Evolutionary conservation across 345 rosid species (phyloP), one percentile per base, ranked within the genome.

Genomic region (Luvunga scandens): DNA sequence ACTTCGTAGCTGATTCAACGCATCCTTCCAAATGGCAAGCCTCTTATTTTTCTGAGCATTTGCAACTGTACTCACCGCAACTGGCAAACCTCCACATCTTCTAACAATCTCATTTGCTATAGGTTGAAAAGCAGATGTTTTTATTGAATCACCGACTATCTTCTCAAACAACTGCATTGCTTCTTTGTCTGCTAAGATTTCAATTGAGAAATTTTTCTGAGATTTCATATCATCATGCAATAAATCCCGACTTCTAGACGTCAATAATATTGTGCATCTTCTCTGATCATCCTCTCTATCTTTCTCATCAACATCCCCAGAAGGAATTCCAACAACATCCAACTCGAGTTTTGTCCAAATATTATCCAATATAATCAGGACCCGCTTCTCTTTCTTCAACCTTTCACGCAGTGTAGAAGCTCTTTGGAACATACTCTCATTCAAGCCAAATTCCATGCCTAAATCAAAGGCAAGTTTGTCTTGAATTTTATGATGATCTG

Each of bases 241-340:
- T 10, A 87, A 69, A 34, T 62, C 19, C 14, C 1, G 50, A 0
- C 4, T 9, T 57, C 82, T 79, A 0, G 88, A 77, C 0, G 87
- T 82, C 19, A 87, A 1, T 12, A 85, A 25, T 25, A 85, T 0
- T 38, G 82, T 87, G 78, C 86, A 72, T 62, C 66, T 0, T 5
- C 2, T 7, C 0, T 2, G 25, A 60, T 30, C 7, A 53, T 27
- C 36, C 34, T 9, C 0, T 9, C 42, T 36, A 2, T 1, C 16
- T 6, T 21, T 25, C 31, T 69, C 81, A 34, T 69, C 81, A 27
- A 25, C 59, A 25, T 25, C 36, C 13, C 39, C 25, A 7, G 19
- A 12, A 1, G 71, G 66, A 38, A 79, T 79, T 25, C 77, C 67
- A 9, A 66, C 0, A 0, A 0, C 4, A 0, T 19, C 22, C 2